A percentile compares a stretch with the other conserved stretches of the same genome.
These are phyloP conservation scores for Cladosporium halotolerans DNA, from an alignment of 2,329 filamentous ascomycete species.

Conservation along the genomic window DNA sequence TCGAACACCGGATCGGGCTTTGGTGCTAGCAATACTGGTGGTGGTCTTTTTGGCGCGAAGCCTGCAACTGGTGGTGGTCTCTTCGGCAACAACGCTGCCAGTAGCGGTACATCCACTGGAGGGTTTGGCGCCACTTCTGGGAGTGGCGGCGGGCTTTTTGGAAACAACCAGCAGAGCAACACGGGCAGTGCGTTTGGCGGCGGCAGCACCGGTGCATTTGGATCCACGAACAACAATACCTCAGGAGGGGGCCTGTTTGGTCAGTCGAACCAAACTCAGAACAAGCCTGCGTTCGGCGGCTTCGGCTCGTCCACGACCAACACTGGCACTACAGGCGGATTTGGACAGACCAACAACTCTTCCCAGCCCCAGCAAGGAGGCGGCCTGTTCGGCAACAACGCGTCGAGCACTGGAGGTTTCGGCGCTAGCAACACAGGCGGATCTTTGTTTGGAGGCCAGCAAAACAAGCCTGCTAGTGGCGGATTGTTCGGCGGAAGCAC, in stretches of 20 bases:
- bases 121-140: slow-evolving; percentile 11
- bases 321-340: slow-evolving; percentile 19
- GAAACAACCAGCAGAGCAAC: slow-evolving; percentile 11
- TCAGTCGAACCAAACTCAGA: slow-evolving; percentile 13
- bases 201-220: slow-evolving; percentile 1
- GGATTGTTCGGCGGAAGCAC: slow-evolving; percentile 36
- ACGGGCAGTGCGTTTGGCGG: slow-evolving; percentile 7
- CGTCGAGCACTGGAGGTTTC: slow-evolving; percentile 41
- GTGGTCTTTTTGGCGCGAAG: slow-evolving; percentile 31
- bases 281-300: slow-evolving; percentile 24
- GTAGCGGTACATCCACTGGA: slow-evolving; percentile 9
- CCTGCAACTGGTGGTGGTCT: slow-evolving; percentile 27
- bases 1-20: slow-evolving; percentile 25
- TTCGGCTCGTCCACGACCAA: slow-evolving; percentile 27
- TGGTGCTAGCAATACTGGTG: slow-evolving; percentile 22
- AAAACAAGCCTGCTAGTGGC: slow-evolving; percentile 28
- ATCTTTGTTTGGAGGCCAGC: slow-evolving; percentile 34
- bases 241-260: slow-evolving; percentile 33
- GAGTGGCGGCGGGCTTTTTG: slow-evolving; percentile 13
- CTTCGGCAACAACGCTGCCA: slow-evolving; percentile 26
- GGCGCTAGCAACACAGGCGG: slow-evolving; percentile 35
- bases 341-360: slow-evolving; percentile 38
- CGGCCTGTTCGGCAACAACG: slow-evolving; percentile 36
- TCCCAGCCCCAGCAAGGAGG: slow-evolving; percentile 10
- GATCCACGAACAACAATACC: slow-evolving; percentile 2